Conservation (phyloP, 2,329 filamentous ascomycete species). For the Colletotrichum navitas region DNA sequence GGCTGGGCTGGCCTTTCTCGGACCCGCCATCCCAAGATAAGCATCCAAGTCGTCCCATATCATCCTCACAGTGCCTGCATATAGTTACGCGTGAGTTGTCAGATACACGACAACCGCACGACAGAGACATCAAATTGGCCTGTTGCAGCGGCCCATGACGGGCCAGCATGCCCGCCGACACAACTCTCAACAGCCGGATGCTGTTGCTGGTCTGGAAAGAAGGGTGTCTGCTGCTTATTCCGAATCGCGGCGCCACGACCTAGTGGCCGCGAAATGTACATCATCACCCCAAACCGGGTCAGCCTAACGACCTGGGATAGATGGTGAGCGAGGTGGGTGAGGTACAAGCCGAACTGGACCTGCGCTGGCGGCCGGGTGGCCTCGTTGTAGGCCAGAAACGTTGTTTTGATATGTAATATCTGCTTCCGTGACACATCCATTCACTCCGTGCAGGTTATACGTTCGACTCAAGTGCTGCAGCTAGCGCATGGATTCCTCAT, state of each 20-base stretch:
- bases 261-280: slow-evolving; percentile 34
- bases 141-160: slow-evolving; percentile 24
- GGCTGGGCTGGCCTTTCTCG: slow-evolving; percentile 29
- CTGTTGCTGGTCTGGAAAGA: background rate
- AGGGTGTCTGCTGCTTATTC: slow-evolving; percentile 18
- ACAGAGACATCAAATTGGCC: slow-evolving; percentile 37
- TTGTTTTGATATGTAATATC: slow-evolving; percentile 31
- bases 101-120: slow-evolving; percentile 24
- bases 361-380: background rate
- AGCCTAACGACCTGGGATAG: background rate
- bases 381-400: slow-evolving; percentile 2
- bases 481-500: slow-evolving; percentile 28
- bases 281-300: slow-evolving; percentile 3
- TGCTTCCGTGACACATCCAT: slow-evolving; percentile 18
- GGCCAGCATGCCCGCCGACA: slow-evolving; percentile 21
- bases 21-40: slow-evolving; percentile 33
- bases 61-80: background rate
- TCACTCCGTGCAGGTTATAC: slow-evolving; percentile 3
- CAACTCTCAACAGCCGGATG: background rate
- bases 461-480: slow-evolving; percentile 33
- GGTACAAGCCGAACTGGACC: slow-evolving; percentile 14
- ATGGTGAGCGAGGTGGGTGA: slow-evolving; percentile 7
- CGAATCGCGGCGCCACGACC: slow-evolving; percentile 23
- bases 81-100: slow-evolving; percentile 2
- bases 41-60: slow-evolving; percentile 21